Base-by-base conservation (phyloP, 1,284 basidiomycete species). In the Moniliella sp. region DNA sequence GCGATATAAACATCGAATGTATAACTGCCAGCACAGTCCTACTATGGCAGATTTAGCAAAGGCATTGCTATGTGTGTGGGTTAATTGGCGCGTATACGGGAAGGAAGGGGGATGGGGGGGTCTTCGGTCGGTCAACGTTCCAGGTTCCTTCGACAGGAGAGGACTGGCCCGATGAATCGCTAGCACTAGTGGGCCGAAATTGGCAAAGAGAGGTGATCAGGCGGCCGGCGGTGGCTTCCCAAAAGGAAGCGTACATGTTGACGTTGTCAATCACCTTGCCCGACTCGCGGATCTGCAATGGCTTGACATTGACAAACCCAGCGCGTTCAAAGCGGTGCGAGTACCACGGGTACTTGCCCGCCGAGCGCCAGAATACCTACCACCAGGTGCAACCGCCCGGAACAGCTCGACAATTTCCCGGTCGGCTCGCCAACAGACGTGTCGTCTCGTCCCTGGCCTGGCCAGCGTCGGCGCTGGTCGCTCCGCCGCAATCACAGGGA, bases 261-360 rank as follows among this genome's bases (percentile, higher is more conserved):
- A 75, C 73, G 34, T 69, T 62, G 52, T 75, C 73, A 31, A 75
- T 67, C 0, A 69, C 47, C 27, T 46, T 47, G 29, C 51, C 55
- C 4, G 51, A 48, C 30, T 61, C 59, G 14, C 49, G 37, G 39
- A 62, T 40, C 48, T 53, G 50, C 18, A 61, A 35, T 4, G 54
- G 39, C 28, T 49, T 36, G 15, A 50, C 46, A 23, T 39, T 33
- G n/a, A n/a, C n/a, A 46, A 56, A 56, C 23, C 57, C 67, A 23
- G 58, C 58, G 25, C 66, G 65, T 28, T 62, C 60, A 44, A 72
- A 72, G 13, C 72, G 63, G 45, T 72, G 65, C 36, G 68, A 67
- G 59, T 80, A 80, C 78, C 78, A 81, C 4, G 77, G 78, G 32
- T 66, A 61, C 55, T 70, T 71, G 1, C 69, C 74, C 0, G 77